These are phyloP conservation scores for Phytophthora ramorum DNA, from an alignment of 352 stramenopile genomes.

Conservation along the genomic window DNA sequence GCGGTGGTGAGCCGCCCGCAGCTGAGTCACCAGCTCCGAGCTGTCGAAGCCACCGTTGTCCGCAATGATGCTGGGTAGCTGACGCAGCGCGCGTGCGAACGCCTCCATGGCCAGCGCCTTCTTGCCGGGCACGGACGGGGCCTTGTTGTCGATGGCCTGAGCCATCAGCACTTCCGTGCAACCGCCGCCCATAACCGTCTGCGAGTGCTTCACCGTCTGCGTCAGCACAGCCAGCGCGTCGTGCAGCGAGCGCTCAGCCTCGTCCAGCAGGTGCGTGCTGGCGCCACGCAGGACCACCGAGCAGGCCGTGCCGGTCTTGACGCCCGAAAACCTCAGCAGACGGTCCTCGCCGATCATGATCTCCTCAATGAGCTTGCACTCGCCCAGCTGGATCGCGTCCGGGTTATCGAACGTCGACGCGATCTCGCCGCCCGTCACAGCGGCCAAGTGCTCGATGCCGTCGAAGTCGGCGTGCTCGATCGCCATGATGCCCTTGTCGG, in stretches of 20 bases:
- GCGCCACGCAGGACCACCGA: conserved; percentile 96
- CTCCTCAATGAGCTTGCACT: conserved; percentile 98
- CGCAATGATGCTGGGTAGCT: conserved; percentile 98
- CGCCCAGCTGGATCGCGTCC: conserved; percentile 95
- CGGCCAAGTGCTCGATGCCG: conserved; percentile 97
- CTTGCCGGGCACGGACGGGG: conserved; percentile 95
- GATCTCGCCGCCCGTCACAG: conserved; percentile 96
- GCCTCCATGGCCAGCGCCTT: conserved; percentile 98
- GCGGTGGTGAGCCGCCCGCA: conserved; percentile 94
- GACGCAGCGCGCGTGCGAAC: conserved; percentile 96
- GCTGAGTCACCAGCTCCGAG: conserved; percentile 97
- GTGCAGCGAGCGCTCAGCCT: conserved; percentile 99
- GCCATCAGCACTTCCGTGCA: conserved; percentile 98
- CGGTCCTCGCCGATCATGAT: conserved; percentile 99
- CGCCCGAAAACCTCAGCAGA: conserved; percentile 97
- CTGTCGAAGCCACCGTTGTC: conserved; percentile 99
- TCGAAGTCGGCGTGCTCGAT: conserved; percentile 99
- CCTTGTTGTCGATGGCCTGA: conserved; percentile 91
- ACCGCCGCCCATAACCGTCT: conserved; percentile 97
- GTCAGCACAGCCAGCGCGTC: conserved; percentile 98
- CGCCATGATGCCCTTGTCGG: conserved; percentile 97
- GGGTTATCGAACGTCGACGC: conserved; percentile 98
- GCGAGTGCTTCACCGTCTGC: conserved; percentile 97
- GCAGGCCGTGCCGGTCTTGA: conserved; percentile 96
- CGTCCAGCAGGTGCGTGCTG: conserved; percentile 97